Evolutionary conservation across 768 basidiomycete species (phyloP).

Genomic region (Russula abietina): DNA sequence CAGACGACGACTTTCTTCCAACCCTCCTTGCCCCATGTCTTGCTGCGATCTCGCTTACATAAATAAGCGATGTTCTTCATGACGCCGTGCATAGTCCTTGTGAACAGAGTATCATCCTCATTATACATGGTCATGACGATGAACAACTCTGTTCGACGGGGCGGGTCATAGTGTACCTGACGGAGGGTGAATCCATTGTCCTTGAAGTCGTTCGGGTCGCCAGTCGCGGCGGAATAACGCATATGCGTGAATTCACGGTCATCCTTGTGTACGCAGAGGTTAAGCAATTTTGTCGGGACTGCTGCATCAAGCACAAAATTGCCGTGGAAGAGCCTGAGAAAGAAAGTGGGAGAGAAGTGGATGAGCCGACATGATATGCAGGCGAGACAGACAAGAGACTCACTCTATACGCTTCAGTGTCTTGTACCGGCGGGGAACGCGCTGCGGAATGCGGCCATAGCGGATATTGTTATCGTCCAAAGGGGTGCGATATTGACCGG

Average conservation of each 20-base stretch:
- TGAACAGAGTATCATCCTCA: conserved; percentile 86
- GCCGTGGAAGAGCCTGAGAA: conserved; percentile 70
- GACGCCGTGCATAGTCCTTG: conserved; percentile 91
- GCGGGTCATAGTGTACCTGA: conserved; percentile 87
- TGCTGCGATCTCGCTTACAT: conserved; percentile 77
- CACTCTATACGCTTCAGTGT: conserved; percentile 89
- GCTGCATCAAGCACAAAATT: conserved; percentile 89
- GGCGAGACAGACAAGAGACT: conserved; percentile 30
- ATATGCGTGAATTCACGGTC: conserved; percentile 93
- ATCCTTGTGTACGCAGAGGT: conserved; percentile 67
- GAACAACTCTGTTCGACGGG: conserved; percentile 86
- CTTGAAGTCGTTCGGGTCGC: conserved; percentile 91
- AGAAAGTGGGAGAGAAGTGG: not conserved
- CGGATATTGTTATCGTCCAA: conserved; percentile 54
- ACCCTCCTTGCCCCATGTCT: conserved; percentile 95
- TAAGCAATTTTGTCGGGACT: conserved; percentile 86
- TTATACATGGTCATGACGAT: conserved; percentile 99
- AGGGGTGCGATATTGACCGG: conserved; percentile 39
- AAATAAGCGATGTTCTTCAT: conserved; percentile 91
- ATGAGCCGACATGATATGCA: not conserved
- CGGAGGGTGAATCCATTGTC: conserved; percentile 78
- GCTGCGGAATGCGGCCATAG: conserved; percentile 87
- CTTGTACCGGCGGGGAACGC: conserved; percentile 85
- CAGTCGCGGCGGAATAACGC: conserved; percentile 94
- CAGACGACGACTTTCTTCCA: conserved; percentile 99